Conservation (phyloP, 768 basidiomycete genomes). For the Hemileccinum rubropunctum region DNA sequence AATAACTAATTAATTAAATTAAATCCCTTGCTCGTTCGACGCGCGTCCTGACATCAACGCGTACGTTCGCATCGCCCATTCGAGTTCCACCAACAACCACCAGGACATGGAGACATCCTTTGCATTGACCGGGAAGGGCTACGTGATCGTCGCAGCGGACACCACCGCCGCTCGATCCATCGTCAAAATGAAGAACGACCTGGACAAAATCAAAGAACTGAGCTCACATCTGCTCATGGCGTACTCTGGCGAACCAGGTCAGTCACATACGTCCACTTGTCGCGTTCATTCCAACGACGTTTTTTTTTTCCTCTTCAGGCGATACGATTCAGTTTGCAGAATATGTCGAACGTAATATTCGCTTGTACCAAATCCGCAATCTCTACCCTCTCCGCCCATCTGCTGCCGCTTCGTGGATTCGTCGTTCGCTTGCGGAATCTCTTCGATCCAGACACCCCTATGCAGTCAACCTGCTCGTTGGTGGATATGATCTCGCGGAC, state of each 20-base stretch:
- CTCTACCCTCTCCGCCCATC: slow-evolving; percentile 84
- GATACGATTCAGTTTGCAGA: slow-evolving; percentile 98
- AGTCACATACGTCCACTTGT: slow-evolving; percentile 21
- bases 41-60: slow-evolving; percentile 29
- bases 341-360: slow-evolving; percentile 92
- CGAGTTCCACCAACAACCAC: slow-evolving; percentile 11
- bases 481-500: slow-evolving; percentile 83
- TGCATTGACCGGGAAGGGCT: slow-evolving; percentile 89
- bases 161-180: slow-evolving; percentile 87
- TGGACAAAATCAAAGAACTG: slow-evolving; percentile 93
- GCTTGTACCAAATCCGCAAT: slow-evolving; percentile 94
- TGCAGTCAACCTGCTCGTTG: slow-evolving; percentile 88
- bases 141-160: slow-evolving; percentile 90
- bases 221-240: slow-evolving; percentile 93
- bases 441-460: slow-evolving; percentile 87
- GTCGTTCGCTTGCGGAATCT: slow-evolving; percentile 83
- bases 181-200: slow-evolving; percentile 96
- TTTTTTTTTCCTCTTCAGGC: slow-evolving; percentile 44
- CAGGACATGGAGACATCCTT: slow-evolving; percentile 84
- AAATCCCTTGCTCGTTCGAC: slow-evolving; percentile 11
- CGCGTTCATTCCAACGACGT: not conserved
- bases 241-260: slow-evolving; percentile 89
- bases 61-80: slow-evolving; percentile 8
- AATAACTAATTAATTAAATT: no score
- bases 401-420: slow-evolving; percentile 94